phyloP scores from a whole-genome alignment of 352 stramenopile genomes.

The Globisporangium echinulatum region DNA sequence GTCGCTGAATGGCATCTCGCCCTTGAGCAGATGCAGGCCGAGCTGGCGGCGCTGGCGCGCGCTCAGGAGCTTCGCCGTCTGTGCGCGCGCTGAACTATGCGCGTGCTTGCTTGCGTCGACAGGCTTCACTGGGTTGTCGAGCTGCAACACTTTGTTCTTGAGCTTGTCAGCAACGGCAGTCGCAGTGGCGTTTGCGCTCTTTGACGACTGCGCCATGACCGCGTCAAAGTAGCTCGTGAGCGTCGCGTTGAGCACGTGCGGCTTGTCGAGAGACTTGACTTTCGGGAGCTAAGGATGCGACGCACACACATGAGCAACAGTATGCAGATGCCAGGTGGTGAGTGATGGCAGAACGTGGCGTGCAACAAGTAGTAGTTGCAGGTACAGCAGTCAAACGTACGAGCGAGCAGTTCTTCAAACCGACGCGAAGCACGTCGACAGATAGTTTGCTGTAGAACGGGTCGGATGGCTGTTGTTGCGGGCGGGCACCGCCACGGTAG shows the following conservation, averaged over 20 bases:
- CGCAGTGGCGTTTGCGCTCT: conserved; percentile 4
- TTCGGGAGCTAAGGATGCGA: conserved; percentile 16
- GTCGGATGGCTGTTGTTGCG: conserved; percentile 15
- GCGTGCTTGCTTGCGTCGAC: conserved; percentile 22
- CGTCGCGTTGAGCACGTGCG: conserved; percentile 20
- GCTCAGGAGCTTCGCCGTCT: conserved; percentile 54
- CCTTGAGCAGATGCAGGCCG: conserved; percentile 46
- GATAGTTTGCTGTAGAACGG: conserved; percentile 53
- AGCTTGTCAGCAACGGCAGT: conserved; percentile 36
- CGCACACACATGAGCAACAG: background rate
- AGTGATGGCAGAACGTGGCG: too few species aligned
- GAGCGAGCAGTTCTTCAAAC: conserved; percentile 67
- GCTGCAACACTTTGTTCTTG: conserved; percentile 74
- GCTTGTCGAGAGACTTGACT: conserved; percentile 18
- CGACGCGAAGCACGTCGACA: conserved; percentile 37
- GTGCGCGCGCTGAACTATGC: conserved; percentile 26
- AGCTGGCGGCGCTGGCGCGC: conserved; percentile 50
- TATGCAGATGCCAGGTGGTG: background rate
- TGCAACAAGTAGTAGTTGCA: too few species aligned
- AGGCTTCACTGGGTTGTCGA: conserved; percentile 65
- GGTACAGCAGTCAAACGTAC: conserved; percentile 15
- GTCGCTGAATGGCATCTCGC: conserved; percentile 40
- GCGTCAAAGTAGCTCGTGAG: conserved; percentile 38
- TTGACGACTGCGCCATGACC: conserved; percentile 4
- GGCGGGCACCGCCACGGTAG: too few species aligned